Percentiles rank a stretch among this genome's conserved stretches.
These are phyloP conservation scores for Phaeoacremonium minimum DNA, from an alignment of 2,329 filamentous ascomycete genomes.

Conservation along the genomic window DNA sequence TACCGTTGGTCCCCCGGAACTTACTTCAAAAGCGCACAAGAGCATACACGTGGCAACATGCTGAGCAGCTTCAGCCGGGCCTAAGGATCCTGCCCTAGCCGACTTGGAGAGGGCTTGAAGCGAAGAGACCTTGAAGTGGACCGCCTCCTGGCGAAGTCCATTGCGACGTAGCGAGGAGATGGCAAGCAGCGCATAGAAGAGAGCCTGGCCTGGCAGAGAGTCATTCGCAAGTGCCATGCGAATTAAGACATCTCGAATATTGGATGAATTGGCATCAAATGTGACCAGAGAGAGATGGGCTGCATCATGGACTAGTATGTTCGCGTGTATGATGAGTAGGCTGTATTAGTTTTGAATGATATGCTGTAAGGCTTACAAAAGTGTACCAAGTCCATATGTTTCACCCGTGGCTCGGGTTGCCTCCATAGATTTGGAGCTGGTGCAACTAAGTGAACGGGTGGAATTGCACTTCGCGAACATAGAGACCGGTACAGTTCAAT, in stretches of 20 bases:
- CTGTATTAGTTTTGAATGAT: not conserved
- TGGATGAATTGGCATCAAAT: slow-evolving; percentile 9
- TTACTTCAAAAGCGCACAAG: slow-evolving; percentile 22
- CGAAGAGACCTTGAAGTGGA: slow-evolving; percentile 18
- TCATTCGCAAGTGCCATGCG: slow-evolving; percentile 15
- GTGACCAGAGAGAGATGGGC: slow-evolving; percentile 15
- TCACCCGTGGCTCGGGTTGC: not conserved
- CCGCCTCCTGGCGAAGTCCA: slow-evolving; percentile 14
- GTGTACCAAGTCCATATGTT: not conserved
- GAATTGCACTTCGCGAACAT: not conserved
- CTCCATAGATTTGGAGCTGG: not conserved
- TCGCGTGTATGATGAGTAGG: no score
- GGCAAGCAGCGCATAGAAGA: slow-evolving; percentile 18
- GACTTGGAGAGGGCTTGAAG: slow-evolving; percentile 15
- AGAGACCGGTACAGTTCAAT: slow-evolving; percentile 12
- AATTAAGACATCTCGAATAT: slow-evolving; percentile 16
- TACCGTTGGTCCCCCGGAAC: no score
- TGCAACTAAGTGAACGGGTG: not conserved
- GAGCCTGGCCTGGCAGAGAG: slow-evolving; percentile 12
- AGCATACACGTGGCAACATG: slow-evolving; percentile 24
- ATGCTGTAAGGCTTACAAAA: not conserved
- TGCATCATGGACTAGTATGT: slow-evolving; percentile 13
- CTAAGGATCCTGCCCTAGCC: slow-evolving; percentile 9
- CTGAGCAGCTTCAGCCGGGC: slow-evolving; percentile 14
- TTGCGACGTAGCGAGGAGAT: slow-evolving; percentile 17